A percentile compares a stretch with the other conserved stretches of the same genome.
Evolutionary conservation across 2,329 filamentous ascomycete species (phyloP).

Genomic region (Botrytis tulipae): DNA sequence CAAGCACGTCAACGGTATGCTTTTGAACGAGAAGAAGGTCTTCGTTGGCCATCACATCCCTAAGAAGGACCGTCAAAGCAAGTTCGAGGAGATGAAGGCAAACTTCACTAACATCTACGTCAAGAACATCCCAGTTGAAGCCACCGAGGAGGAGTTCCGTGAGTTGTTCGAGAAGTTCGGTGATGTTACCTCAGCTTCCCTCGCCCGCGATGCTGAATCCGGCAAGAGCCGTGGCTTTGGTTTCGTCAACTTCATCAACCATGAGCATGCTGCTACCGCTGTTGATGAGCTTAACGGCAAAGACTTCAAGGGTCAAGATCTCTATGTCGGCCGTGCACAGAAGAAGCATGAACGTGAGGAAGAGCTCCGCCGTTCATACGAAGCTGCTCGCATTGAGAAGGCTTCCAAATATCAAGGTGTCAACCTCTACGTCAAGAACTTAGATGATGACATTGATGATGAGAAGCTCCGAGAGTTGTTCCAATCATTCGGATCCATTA

Average conservation of each 20-base stretch:
- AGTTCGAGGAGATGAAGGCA: slow-evolving; percentile 99
- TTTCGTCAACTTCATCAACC: slow-evolving; percentile 92
- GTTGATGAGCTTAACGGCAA: slow-evolving; percentile 90
- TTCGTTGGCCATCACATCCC: slow-evolving; percentile 99
- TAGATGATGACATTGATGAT: slow-evolving; percentile 94
- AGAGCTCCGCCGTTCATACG: slow-evolving; percentile 97
- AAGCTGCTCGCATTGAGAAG: slow-evolving; percentile 96
- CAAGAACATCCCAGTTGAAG: slow-evolving; percentile 90
- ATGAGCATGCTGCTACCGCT: slow-evolving; percentile 80
- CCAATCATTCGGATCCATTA: slow-evolving; percentile 87
- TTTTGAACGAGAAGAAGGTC: slow-evolving; percentile 99
- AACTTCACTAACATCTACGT: slow-evolving; percentile 99
- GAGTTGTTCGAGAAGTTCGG: slow-evolving; percentile 88
- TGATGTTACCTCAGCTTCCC: slow-evolving; percentile 91
- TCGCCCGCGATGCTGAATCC: slow-evolving; percentile 78
- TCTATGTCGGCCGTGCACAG: slow-evolving; percentile 97
- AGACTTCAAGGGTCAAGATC: slow-evolving; percentile 89
- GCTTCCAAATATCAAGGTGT: slow-evolving; percentile 99
- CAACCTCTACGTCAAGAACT: slow-evolving; percentile 99
- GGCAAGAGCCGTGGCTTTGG: slow-evolving; percentile 95
- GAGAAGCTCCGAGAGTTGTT: slow-evolving; percentile 97
- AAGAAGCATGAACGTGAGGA: slow-evolving; percentile 99
- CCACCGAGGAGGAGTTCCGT: slow-evolving; percentile 91
- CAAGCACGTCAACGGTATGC: slow-evolving; percentile 99
- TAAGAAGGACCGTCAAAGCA: slow-evolving; percentile 99